These are phyloP conservation scores for Aspergillus wentii DNA, from an alignment of 495 filamentous ascomycete genomes.

Conservation along the genomic window DNA sequence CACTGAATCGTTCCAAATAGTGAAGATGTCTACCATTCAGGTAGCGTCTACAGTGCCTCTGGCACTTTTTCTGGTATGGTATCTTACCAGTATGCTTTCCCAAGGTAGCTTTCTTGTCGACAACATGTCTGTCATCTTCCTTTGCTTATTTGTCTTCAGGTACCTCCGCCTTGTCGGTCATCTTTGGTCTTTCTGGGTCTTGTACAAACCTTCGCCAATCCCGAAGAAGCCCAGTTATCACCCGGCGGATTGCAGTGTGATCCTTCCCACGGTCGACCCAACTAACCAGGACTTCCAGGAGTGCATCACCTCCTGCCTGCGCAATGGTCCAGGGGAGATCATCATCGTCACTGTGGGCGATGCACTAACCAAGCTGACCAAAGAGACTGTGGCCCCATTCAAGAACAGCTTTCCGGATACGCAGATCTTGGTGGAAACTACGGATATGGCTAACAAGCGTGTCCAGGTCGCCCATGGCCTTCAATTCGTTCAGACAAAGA, in stretches of 20 bases:
- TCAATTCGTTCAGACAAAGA: slow-evolving; percentile 32
- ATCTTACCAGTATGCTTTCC: too few species aligned
- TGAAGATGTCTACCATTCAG: too few species aligned
- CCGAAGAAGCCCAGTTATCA: slow-evolving; percentile 27
- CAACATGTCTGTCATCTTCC: too few species aligned
- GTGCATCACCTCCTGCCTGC: slow-evolving; percentile 22
- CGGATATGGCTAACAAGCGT: slow-evolving; percentile 40
- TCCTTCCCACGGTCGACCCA: slow-evolving; percentile 48
- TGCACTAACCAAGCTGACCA: slow-evolving; percentile 4
- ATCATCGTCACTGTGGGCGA: slow-evolving; percentile 30
- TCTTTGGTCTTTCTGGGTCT: slow-evolving; percentile 35
- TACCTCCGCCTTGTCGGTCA: slow-evolving; percentile 45
- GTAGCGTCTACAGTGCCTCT: too few species aligned
- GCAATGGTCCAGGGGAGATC: slow-evolving; percentile 25
- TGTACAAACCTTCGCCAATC: slow-evolving; percentile 34
- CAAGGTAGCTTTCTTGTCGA: too few species aligned
- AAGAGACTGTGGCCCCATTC: slow-evolving; percentile 5
- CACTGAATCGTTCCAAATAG: too few species aligned
- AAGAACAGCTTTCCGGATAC: slow-evolving; percentile 4
- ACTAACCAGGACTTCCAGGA: slow-evolving; percentile 23
- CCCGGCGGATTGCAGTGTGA: slow-evolving; percentile 46
- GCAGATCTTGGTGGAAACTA: slow-evolving; percentile 24
- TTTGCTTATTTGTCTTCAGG: slow-evolving; percentile 19
- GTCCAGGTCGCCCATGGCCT: slow-evolving; percentile 42
- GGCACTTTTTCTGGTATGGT: too few species aligned